phyloP scores from a whole-genome alignment of 2,329 filamentous ascomycete genomes.

The Westerdykella sp. region DNA sequence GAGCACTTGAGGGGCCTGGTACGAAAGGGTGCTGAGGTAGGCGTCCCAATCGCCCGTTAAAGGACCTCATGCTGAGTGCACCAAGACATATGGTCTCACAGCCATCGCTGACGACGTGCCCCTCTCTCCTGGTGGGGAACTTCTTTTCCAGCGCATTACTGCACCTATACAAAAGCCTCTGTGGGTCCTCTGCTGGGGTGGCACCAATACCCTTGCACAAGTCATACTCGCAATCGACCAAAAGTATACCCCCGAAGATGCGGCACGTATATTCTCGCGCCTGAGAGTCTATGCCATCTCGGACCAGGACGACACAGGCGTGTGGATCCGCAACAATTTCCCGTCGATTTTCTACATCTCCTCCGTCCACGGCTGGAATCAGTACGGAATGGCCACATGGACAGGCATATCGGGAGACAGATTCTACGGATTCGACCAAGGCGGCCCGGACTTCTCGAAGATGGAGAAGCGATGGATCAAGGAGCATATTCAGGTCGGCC shows the following conservation, averaged over 20 bases:
- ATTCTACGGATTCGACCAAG: constrained; percentile 44
- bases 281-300: constrained; percentile 45
- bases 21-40: constrained; percentile 28
- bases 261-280: constrained; percentile 27
- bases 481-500: constrained; percentile 49
- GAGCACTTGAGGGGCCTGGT: constrained; percentile 21
- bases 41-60: background rate
- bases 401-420: constrained; percentile 49
- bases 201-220: constrained; percentile 49
- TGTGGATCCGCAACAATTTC: constrained; percentile 51
- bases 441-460: constrained; percentile 45
- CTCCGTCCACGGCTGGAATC: constrained; percentile 52
- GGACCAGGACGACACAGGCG: constrained; percentile 54
- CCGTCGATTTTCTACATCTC: constrained; percentile 53
- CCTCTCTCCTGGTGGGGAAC: constrained; percentile 40
- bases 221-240: constrained; percentile 40
- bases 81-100: constrained; percentile 36
- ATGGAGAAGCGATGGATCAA: constrained; percentile 49
- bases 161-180: constrained; percentile 40
- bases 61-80: background rate
- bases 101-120: constrained; percentile 26
- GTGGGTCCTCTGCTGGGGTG: constrained; percentile 51
- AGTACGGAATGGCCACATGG: constrained; percentile 52
- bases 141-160: constrained; percentile 41
- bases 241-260: constrained; percentile 27